Evolutionary conservation across 2,329 filamentous ascomycete genomes (phyloP).

Genomic region (Verticillium isaacii): DNA sequence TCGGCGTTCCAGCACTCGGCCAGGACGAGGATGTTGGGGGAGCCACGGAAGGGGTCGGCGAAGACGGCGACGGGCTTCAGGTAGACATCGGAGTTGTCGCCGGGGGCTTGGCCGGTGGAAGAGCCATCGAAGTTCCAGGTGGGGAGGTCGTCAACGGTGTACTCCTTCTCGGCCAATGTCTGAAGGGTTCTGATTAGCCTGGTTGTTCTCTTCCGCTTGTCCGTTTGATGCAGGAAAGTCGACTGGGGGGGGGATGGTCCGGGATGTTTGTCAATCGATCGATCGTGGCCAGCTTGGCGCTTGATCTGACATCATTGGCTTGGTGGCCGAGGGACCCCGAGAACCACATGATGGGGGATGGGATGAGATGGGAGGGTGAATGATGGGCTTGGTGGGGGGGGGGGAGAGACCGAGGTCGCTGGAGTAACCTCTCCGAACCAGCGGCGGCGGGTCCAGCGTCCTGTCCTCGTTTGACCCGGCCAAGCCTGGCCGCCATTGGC

Average conservation of each 20-base stretch:
- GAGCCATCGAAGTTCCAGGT: constrained; percentile 66
- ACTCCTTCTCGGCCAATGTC: constrained; percentile 47
- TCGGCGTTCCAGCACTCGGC: constrained; percentile 92
- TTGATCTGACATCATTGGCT: too few species aligned
- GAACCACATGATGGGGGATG: too few species aligned
- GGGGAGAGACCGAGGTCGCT: neutral
- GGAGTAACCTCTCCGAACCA: neutral
- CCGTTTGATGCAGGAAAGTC: neutral
- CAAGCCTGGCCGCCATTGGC: neutral
- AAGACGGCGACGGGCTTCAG: constrained; percentile 85
- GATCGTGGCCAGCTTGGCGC: too few species aligned
- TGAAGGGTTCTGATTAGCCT: constrained; percentile 16
- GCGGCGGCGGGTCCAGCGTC: neutral
- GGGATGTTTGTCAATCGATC: neutral
- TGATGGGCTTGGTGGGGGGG: too few species aligned
- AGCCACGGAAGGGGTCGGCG: constrained; percentile 85
- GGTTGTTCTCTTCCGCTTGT: neutral
- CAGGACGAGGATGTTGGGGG: constrained; percentile 90
- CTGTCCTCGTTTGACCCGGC: neutral
- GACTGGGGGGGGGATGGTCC: neutral
- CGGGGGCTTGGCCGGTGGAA: constrained; percentile 85
- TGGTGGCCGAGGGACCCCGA: too few species aligned
- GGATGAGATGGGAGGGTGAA: too few species aligned
- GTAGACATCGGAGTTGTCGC: constrained; percentile 97
- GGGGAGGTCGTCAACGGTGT: constrained; percentile 47